Conservation (phyloP, 768 basidiomycete species). For the Daedaleopsis nitida region DNA sequence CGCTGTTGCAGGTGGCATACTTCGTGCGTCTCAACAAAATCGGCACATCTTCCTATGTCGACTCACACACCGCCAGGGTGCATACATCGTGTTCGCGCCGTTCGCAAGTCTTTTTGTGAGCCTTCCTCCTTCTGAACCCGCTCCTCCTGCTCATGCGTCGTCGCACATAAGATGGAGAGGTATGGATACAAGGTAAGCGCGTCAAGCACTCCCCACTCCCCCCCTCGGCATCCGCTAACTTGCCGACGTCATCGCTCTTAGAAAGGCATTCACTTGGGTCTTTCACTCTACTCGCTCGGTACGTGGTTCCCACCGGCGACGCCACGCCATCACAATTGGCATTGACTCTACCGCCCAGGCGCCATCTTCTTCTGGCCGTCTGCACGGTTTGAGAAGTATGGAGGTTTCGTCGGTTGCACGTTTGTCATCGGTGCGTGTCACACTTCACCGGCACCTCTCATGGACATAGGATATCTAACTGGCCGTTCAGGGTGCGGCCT, state of each 20-base stretch:
- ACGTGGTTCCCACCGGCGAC: slow-evolving; percentile 25
- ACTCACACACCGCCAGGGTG: slow-evolving; percentile 43
- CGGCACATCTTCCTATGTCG: neutral
- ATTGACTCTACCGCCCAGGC: slow-evolving; percentile 37
- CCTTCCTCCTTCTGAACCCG: slow-evolving; percentile 11
- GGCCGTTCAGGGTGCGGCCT: slow-evolving; percentile 58
- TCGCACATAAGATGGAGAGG: slow-evolving; percentile 50
- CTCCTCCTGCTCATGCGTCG: slow-evolving; percentile 1
- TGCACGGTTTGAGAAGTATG: slow-evolving; percentile 65
- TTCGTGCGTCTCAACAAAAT: slow-evolving; percentile 44
- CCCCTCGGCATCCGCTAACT: neutral
- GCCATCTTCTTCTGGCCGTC: slow-evolving; percentile 83
- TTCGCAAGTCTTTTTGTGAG: slow-evolving; percentile 58
- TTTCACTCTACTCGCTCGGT: slow-evolving; percentile 60
- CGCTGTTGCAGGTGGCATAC: slow-evolving; percentile 74
- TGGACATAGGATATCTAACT: slow-evolving; percentile 15
- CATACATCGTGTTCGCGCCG: slow-evolving; percentile 63
- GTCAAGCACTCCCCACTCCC: neutral
- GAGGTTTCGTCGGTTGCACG: slow-evolving; percentile 75
- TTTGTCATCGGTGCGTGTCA: slow-evolving; percentile 57
- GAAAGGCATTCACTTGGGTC: slow-evolving; percentile 66
- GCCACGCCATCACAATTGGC: slow-evolving; percentile 18
- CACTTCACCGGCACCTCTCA: slow-evolving; percentile 6
- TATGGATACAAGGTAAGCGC: slow-evolving; percentile 62
- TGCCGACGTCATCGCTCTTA: slow-evolving; percentile 20